Evolutionary conservation across 2,329 filamentous ascomycete species (phyloP).

Genomic region (Didymella arachidicola): DNA sequence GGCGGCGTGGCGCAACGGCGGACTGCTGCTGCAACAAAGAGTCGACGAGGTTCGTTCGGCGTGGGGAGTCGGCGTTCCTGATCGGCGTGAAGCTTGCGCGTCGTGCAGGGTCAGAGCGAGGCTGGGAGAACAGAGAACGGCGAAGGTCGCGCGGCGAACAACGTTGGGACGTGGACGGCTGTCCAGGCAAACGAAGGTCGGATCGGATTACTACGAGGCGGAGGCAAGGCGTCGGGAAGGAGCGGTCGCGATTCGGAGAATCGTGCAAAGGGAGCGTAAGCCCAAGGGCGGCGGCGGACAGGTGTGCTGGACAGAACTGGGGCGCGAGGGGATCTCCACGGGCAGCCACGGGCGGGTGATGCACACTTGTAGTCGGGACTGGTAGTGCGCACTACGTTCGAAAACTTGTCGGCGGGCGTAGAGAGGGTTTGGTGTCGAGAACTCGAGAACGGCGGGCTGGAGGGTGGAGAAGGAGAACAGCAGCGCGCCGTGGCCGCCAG

Average conservation of each 20-base stretch:
- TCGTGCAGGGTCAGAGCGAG: constrained; percentile 29
- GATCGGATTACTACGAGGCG: constrained; percentile 29
- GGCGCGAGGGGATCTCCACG: constrained; percentile 25
- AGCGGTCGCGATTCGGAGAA: constrained; percentile 49
- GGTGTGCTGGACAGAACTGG: constrained; percentile 7
- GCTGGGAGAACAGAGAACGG: constrained; percentile 1
- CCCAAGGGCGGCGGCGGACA: constrained; percentile 28
- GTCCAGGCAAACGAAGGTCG: constrained; percentile 36
- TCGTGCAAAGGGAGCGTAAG: constrained; percentile 47
- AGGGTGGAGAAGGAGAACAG: constrained; percentile 18
- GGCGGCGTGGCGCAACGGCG: constrained; percentile 9
- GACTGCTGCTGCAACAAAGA: constrained; percentile 18
- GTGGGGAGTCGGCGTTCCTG: constrained; percentile 35
- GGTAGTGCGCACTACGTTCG: constrained; percentile 44
- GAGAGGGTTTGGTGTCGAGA: constrained; percentile 23
- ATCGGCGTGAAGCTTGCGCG: constrained; percentile 31
- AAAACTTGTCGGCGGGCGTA: constrained; percentile 46
- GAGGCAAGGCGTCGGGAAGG: constrained; percentile 36
- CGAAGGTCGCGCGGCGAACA: constrained; percentile 7
- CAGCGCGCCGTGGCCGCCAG: constrained; percentile 12
- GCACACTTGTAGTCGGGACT: constrained; percentile 40
- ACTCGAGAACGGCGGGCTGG: constrained; percentile 14
- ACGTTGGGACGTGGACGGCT: not conserved
- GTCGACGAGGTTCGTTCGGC: constrained; percentile 17
- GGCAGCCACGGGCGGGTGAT: constrained; percentile 45